A percentile compares a stretch with the other conserved stretches of the same genome.
Evolutionary conservation across 495 filamentous ascomycete species (phyloP).

Genomic region (Neurospora sp.): DNA sequence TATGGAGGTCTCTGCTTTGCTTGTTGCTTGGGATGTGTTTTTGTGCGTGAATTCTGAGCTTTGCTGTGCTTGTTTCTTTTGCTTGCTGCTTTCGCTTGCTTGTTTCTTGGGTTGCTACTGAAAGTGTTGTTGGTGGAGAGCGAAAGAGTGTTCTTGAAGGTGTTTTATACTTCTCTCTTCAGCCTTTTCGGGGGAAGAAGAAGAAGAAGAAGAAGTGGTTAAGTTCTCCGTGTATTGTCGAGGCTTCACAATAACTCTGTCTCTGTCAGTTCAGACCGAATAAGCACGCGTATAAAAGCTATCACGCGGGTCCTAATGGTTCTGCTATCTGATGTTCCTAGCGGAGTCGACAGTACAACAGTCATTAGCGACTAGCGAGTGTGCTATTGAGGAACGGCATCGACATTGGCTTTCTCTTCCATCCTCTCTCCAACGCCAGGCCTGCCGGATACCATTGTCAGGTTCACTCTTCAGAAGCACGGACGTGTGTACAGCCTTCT

Average conservation of each 20-base stretch:
- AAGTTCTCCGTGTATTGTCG: background rate
- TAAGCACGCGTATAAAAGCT: background rate
- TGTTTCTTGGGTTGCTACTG: too few relatives aligned
- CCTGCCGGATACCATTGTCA: background rate
- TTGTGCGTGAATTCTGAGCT: background rate
- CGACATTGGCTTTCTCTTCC: background rate
- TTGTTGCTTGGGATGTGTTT: background rate
- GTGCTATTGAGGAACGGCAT: too few relatives aligned
- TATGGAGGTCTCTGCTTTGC: background rate
- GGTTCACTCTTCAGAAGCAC: too few relatives aligned
- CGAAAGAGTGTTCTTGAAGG: background rate
- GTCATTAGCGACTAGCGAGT: background rate
- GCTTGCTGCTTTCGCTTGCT: too few relatives aligned
- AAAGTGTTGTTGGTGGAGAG: too few relatives aligned
- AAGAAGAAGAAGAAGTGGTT: background rate
- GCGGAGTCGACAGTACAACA: background rate
- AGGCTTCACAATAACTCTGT: background rate
- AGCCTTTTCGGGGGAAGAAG: background rate
- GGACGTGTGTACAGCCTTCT: background rate
- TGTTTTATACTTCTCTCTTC: background rate
- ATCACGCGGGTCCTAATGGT: background rate
- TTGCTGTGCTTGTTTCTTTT: too few relatives aligned
- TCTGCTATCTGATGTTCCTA: background rate
- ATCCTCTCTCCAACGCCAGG: background rate
- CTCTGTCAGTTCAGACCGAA: background rate